A percentile compares a stretch with the other conserved stretches of the same genome.
Evolutionary conservation across 192 early-diverging fungal species (phyloP).

Genomic region (Dissophora ornata): DNA sequence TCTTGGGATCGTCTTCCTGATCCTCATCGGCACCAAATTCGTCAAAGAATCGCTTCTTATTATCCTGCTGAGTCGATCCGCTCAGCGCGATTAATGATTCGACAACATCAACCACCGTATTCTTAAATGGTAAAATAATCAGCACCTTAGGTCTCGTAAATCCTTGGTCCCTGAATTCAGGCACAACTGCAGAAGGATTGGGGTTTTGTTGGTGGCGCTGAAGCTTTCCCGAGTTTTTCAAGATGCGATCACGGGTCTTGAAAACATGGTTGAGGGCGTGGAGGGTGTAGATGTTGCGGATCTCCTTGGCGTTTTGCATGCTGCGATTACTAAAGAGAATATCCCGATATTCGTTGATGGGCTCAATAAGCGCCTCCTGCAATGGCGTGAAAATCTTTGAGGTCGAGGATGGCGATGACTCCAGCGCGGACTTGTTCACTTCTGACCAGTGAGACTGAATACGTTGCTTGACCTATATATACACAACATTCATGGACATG

Average conservation of each 20-base stretch:
- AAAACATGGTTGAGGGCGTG: slow-evolving; percentile 94
- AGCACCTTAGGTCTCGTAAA: slow-evolving; percentile 95
- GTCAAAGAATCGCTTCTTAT: slow-evolving; percentile 85
- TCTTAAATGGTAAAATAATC: slow-evolving; percentile 89
- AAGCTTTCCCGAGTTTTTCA: slow-evolving; percentile 85
- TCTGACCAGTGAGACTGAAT: slow-evolving; percentile 39
- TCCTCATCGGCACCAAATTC: slow-evolving; percentile 77
- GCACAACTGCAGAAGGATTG: slow-evolving; percentile 24
- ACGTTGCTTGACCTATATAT: slow-evolving; percentile 45
- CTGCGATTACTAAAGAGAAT: slow-evolving; percentile 75
- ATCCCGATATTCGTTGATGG: slow-evolving; percentile 82
- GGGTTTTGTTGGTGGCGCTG: slow-evolving; percentile 64
- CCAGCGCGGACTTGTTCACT: slow-evolving; percentile 30
- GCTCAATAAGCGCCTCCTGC: slow-evolving; percentile 68
- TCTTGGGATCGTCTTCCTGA: slow-evolving; percentile 67
- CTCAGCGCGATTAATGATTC: slow-evolving; percentile 79
- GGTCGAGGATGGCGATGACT: slow-evolving; percentile 3
- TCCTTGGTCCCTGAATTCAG: slow-evolving; percentile 93
- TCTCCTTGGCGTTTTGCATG: slow-evolving; percentile 70
- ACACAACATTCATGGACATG: neutral
- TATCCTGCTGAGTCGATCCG: slow-evolving; percentile 86
- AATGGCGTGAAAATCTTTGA: slow-evolving; percentile 62
- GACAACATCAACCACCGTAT: slow-evolving; percentile 83
- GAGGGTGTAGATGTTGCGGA: slow-evolving; percentile 78
- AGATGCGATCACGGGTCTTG: slow-evolving; percentile 79